phyloP scores from a whole-genome alignment of 2,329 filamentous ascomycete genomes.

The Escovopsis sp. region DNA sequence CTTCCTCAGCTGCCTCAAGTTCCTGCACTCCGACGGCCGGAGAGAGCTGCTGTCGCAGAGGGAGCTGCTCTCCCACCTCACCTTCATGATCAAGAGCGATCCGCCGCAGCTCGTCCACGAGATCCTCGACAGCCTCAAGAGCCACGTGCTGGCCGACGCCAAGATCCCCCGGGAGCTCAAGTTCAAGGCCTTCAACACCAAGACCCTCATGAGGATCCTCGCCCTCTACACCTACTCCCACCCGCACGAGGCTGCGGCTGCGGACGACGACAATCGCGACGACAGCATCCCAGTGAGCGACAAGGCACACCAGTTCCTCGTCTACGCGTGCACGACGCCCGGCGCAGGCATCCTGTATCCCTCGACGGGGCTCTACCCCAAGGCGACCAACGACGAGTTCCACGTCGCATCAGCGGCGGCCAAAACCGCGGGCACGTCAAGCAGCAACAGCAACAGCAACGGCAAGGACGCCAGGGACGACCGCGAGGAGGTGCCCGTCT shows the following conservation, averaged over 20 bases:
- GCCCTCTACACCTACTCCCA: constrained; percentile 52
- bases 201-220: constrained; percentile 56
- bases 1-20: constrained; percentile 62
- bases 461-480: too few species aligned
- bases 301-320: constrained; percentile 59
- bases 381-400: constrained; percentile 41
- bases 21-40: constrained; percentile 62
- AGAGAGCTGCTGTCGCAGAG: constrained; percentile 65
- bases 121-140: constrained; percentile 54
- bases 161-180: constrained; percentile 61
- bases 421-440: constrained; percentile 35
- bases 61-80: constrained; percentile 69
- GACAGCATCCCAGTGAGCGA: constrained; percentile 37
- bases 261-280: constrained; percentile 12
- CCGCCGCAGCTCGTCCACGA: constrained; percentile 60
- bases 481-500: constrained; percentile 51
- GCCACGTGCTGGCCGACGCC: constrained; percentile 58
- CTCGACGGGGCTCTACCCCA: constrained; percentile 73
- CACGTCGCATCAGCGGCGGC: constrained; percentile 11
- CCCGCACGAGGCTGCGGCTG: constrained; percentile 24
- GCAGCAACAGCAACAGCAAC: too few species aligned
- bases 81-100: constrained; percentile 65
- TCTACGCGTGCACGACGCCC: constrained; percentile 57
- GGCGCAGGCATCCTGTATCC: constrained; percentile 60
- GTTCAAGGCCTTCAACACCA: constrained; percentile 58